Evolutionary conservation across 352 stramenopile genomes (phyloP).

Genomic region (Phytophthora foliorum): DNA sequence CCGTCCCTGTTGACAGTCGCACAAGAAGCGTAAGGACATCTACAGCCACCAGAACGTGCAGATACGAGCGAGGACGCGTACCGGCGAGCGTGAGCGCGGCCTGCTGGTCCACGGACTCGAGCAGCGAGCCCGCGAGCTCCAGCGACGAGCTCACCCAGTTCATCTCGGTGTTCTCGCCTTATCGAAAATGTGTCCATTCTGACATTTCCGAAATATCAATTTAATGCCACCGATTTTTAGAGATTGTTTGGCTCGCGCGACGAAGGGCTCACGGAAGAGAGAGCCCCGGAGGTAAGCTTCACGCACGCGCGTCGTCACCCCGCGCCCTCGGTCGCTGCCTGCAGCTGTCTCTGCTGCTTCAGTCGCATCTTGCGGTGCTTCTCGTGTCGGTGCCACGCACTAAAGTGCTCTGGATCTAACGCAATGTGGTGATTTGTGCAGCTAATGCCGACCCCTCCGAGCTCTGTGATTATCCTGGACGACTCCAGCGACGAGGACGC

Average conservation of each 20-base stretch:
- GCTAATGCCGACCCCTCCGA: constrained; percentile 36
- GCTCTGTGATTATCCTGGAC: constrained; percentile 59
- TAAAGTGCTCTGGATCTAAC: constrained; percentile 15
- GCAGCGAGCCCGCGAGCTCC: constrained; percentile 79
- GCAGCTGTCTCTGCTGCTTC: not conserved
- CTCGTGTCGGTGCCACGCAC: not conserved
- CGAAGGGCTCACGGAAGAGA: constrained; percentile 24
- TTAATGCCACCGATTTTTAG: not conserved
- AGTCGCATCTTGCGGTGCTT: constrained; percentile 2
- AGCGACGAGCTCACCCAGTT: constrained; percentile 90
- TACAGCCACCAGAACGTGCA: not conserved
- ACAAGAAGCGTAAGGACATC: constrained; percentile 8
- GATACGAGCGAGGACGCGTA: constrained; percentile 4
- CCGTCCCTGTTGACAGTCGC: constrained; percentile 17
- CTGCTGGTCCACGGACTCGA: constrained; percentile 90
- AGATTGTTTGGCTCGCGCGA: constrained; percentile 4
- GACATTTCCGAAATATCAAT: not conserved
- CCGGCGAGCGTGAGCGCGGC: constrained; percentile 76
- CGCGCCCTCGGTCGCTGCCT: not conserved
- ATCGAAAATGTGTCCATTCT: constrained; percentile 6
- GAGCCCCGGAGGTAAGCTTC: constrained; percentile 14
- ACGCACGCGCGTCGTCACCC: not conserved
- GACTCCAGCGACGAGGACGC: constrained; percentile 60
- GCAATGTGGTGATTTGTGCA: constrained; percentile 16
- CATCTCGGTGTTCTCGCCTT: constrained; percentile 42